Percentiles rank a stretch among this genome's conserved stretches.
These are phyloP conservation scores for Alternaria incomplexa DNA, from an alignment of 2,329 filamentous ascomycete genomes.

Conservation along the genomic window DNA sequence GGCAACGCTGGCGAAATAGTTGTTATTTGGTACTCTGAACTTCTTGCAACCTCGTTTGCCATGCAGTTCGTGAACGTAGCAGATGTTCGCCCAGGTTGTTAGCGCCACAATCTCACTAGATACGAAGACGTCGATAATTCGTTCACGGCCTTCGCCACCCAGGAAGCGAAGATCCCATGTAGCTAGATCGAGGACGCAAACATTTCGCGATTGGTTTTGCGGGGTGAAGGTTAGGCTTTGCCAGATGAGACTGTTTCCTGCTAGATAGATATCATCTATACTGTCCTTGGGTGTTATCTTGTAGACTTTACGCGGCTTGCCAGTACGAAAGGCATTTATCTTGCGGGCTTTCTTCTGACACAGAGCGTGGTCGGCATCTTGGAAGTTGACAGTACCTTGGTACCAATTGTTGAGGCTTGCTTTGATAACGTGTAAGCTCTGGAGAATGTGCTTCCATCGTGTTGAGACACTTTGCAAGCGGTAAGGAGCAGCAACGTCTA, in stretches of 20 bases:
- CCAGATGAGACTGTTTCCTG: conserved; percentile 10
- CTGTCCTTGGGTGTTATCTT: not conserved
- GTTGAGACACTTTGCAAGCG: conserved; percentile 40
- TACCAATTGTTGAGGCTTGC: conserved; percentile 30
- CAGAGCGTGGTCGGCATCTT: conserved; percentile 19
- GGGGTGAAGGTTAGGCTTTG: not conserved
- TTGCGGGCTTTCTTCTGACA: conserved; percentile 27
- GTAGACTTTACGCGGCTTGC: conserved; percentile 11
- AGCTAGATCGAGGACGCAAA: conserved; percentile 33
- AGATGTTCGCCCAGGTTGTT: conserved; percentile 13
- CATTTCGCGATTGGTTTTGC: not conserved
- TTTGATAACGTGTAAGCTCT: conserved; percentile 30
- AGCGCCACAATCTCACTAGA: conserved; percentile 37
- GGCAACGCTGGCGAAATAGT: conserved; percentile 7
- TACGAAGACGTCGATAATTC: conserved; percentile 16
- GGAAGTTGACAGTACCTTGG: conserved; percentile 15
- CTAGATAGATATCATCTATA: not conserved
- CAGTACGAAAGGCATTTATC: conserved; percentile 35
- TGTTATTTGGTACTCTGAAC: conserved; percentile 25
- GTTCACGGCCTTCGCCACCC: conserved; percentile 29
- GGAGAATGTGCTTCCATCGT: conserved; percentile 40
- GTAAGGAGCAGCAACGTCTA: conserved; percentile 39
- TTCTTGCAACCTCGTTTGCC: conserved; percentile 13
- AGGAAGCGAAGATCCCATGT: conserved; percentile 18
- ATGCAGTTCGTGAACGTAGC: conserved; percentile 30